These are phyloP conservation scores for Candida hispaniensis DNA, from an alignment of 805 yeast genomes.

Conservation along the genomic window DNA sequence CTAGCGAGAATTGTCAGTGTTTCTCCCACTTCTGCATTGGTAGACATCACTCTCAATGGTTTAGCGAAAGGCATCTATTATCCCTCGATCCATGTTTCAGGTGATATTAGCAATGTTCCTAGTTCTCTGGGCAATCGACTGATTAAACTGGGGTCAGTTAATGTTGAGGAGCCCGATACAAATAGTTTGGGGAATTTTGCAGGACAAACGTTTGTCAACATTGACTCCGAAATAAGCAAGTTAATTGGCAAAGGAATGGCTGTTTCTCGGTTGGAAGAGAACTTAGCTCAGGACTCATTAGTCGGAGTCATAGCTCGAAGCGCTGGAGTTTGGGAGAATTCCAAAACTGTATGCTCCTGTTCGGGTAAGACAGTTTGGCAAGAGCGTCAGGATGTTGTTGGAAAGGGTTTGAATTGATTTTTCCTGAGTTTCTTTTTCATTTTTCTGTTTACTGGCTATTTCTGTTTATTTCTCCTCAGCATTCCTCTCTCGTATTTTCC, in stretches of 20 bases:
- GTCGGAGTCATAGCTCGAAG: constrained; percentile 91
- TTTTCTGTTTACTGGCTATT: too few species aligned
- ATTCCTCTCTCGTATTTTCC: constrained; percentile 9
- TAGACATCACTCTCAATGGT: constrained; percentile 75
- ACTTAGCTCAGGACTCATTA: constrained; percentile 27
- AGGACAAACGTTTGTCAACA: constrained; percentile 37
- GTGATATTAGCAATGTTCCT: constrained; percentile 54
- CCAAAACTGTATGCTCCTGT: constrained; percentile 85
- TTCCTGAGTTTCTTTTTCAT: too few species aligned
- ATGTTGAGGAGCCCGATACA: constrained; percentile 17
- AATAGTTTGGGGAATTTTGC: constrained; percentile 16
- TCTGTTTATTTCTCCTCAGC: too few species aligned
- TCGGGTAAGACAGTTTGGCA: constrained; percentile 96
- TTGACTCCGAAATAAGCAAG: constrained; percentile 39
- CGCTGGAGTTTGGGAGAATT: constrained; percentile 96
- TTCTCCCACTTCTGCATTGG: constrained; percentile 40
- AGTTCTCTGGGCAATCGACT: constrained; percentile 28
- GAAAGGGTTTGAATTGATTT: constrained; percentile 50
- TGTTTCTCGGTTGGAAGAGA: constrained; percentile 24
- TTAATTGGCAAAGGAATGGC: constrained; percentile 57
- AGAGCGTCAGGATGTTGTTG: constrained; percentile 68
- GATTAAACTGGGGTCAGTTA: constrained; percentile 30
- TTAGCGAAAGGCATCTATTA: constrained; percentile 53
- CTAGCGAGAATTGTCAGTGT: constrained; percentile 74
- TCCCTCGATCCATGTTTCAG: constrained; percentile 58